phyloP scores from a whole-genome alignment of 768 basidiomycete species.

The Naganishia vishniacii region DNA sequence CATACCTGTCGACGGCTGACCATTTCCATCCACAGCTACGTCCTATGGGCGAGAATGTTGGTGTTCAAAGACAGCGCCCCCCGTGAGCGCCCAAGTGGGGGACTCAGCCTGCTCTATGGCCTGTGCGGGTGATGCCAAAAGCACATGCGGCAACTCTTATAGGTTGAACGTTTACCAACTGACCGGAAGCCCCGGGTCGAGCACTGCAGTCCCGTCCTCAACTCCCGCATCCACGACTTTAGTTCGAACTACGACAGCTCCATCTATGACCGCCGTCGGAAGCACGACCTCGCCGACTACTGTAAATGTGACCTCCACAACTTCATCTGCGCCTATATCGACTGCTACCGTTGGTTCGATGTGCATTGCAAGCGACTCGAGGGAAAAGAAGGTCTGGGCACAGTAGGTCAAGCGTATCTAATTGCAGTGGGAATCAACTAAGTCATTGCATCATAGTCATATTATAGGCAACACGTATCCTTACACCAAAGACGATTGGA shows the following conservation, averaged over 20 bases:
- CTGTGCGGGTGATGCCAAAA: constrained; percentile 41
- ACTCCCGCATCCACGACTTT: constrained; percentile 13
- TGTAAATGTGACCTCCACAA: constrained; percentile 2
- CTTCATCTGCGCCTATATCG: not conserved
- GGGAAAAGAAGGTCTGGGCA: constrained; percentile 36
- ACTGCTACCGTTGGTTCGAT: constrained; percentile 21
- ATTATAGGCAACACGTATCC: constrained; percentile 48
- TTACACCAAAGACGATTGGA: constrained; percentile 43
- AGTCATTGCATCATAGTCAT: constrained; percentile 23
- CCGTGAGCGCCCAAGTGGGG: constrained; percentile 31
- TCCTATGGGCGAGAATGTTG: constrained; percentile 43
- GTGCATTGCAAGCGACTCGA: constrained; percentile 27
- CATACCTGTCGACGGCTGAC: not conserved
- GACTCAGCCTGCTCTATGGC: constrained; percentile 37
- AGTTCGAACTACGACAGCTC: not conserved
- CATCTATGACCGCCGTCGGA: not conserved
- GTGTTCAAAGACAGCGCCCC: constrained; percentile 39
- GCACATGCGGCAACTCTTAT: constrained; percentile 44
- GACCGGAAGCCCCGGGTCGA: constrained; percentile 16
- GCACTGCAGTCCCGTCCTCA: constrained; percentile 22
- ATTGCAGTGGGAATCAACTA: too few relatives aligned
- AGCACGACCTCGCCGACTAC: constrained; percentile 6
- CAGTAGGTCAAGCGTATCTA: constrained; percentile 26
- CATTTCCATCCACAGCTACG: not conserved
- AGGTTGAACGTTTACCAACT: constrained; percentile 44